Evolutionary conservation across 2,329 filamentous ascomycete species (phyloP), one percentile per base, ranked within the genome.

Genomic region (Neofusicoccum kwambonambiense): DNA sequence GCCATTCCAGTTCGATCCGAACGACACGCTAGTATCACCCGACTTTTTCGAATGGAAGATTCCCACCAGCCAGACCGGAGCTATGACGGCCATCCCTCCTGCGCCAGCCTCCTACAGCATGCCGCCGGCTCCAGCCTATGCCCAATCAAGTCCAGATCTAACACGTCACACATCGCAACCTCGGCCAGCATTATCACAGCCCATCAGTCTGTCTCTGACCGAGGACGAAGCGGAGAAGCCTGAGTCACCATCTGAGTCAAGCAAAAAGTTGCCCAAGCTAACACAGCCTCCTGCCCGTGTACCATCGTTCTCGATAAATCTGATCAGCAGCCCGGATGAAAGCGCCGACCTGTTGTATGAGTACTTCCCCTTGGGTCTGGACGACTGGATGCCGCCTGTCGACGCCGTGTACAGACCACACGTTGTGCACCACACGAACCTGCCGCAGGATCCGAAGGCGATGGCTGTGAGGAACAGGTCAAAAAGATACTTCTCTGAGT

Each of bases 371-470:
- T 82, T 98, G 15, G 93, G 90, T 56, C 80, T 97, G 65, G 93
- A 97, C 75, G 93, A 97, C 73, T 97, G 90, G 90, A 92, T 93
- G 86, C 90, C 90, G 2, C 92, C 92, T 0, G 91, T 96, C 3
- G 92, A 96, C 76, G 92, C 92, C 4, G 89, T 97, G 15, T 97
- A 96, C 75, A 84, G 92, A 56, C 94, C 93, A 5, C 93, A 97
- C 75, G 92, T 97, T 15, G 93, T 97, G 3, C 94, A 98, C 77
- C 93, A 97, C 75, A 65, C 52, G 49, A 82, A 81, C 65, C 68
- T 83, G 39, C 80, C 80, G 1, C 74, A 77, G 41, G 81, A 83
- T 69, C 78, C 80, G 2, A 79, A 81, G 67, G 80, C 79, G 37
- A 73, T 80, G 34, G 76, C 75, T 19, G 76, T 74, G 35, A 79